These are phyloP conservation scores for Roridomyces roridus DNA, from an alignment of 768 basidiomycete species.

Conservation along the genomic window DNA sequence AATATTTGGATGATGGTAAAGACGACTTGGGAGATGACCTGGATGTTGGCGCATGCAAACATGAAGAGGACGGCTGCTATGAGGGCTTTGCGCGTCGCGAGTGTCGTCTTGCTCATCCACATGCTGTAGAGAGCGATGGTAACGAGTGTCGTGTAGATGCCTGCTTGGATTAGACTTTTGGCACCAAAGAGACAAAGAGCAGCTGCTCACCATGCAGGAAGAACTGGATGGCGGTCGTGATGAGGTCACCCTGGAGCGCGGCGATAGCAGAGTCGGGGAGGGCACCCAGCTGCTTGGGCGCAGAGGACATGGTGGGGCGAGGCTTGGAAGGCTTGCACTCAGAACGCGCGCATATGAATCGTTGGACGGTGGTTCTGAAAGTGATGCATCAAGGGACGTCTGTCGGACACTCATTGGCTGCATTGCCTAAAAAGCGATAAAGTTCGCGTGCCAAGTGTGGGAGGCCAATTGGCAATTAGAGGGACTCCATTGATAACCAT, in stretches of 20 bases:
- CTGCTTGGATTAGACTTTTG: background rate
- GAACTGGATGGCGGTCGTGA: conserved; percentile 18
- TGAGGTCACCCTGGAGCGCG: conserved; percentile 6
- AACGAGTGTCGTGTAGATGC: conserved; percentile 11
- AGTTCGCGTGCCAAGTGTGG: too few species aligned
- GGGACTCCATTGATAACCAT: too few species aligned
- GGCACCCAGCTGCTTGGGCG: conserved; percentile 10
- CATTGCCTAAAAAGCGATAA: too few species aligned
- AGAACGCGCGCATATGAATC: too few species aligned
- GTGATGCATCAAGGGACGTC: too few species aligned
- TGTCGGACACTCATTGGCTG: too few species aligned
- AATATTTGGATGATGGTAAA: conserved; percentile 3
- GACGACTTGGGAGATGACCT: conserved; percentile 14
- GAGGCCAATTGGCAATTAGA: too few species aligned
- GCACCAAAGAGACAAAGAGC: background rate
- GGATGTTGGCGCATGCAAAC: conserved; percentile 12
- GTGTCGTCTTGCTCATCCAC: background rate
- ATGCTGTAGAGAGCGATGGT: conserved; percentile 8
- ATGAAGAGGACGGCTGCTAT: conserved; percentile 8
- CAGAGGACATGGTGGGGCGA: conserved; percentile 5
- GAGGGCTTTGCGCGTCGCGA: background rate
- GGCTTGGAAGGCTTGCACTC: too few species aligned
- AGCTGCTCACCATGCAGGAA: conserved; percentile 9
- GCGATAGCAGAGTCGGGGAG: conserved; percentile 2
- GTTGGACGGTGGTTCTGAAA: too few species aligned